Base-by-base conservation (phyloP, 495 filamentous ascomycete genomes). In the Recurvomyces mirabilis region DNA sequence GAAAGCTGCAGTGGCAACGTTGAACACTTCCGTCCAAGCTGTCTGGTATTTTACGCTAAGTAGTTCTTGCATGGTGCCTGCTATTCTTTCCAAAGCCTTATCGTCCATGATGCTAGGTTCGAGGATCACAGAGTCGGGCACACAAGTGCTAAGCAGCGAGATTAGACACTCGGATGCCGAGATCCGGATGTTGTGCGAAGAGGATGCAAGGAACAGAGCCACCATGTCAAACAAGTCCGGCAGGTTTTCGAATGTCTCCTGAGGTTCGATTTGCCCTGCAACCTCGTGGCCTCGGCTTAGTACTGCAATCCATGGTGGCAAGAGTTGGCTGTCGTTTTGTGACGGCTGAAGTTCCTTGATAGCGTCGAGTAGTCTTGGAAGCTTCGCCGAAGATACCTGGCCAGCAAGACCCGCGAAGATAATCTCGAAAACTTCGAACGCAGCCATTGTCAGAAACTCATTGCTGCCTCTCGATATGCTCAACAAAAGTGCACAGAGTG, bases 291-390 rank as follows among this genome's bases (percentile, higher is more conserved):
- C 93, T 62, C 91, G 72, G 10, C 89, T 93, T 12, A 96, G 61
- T 29, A 98, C 88, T 3, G 88, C 91, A 49, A 96, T 85, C 91
- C 91, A 98, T 1, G 91, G 84, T 0, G 91, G 91, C 0, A 95
- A 73, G 19, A 96, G 69, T 62, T 94, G 87, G 0, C 87, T 85
- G 65, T 98, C 93, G 58, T 82, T 89, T 52, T 84, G 73, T 6
- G 86, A 84, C 21, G 91, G 91, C 50, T 85, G 82, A 41, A 96
- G 67, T 63, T 96, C 87, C 19, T 77, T 76, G 52, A 98, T 93
- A 14, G 77, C 78, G 24, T 93, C 87, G 51, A 98, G 67, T 15
- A 98, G 70, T 44, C 81, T 75, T 12, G 93, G 88, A 10, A 98
- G 72, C 63, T 96, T 98, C 0, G 82, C 73, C 1, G 85, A 88